Base-by-base conservation (phyloP, 805 yeast genomes). In the Isabelozyma gotoi region DNA sequence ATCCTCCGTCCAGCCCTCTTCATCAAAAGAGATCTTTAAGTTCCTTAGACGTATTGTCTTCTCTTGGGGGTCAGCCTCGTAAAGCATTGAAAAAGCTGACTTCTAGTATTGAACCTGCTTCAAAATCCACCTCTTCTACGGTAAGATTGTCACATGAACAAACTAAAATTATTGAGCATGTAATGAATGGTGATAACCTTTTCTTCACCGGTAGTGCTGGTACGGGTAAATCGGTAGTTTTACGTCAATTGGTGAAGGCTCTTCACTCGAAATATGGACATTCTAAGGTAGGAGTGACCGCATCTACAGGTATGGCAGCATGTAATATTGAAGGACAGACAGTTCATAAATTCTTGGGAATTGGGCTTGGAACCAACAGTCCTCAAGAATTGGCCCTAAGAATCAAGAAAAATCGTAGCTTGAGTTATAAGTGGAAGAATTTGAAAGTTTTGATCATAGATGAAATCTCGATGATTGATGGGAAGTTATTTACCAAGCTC, bases 251-350 rank as follows among this genome's bases (percentile, higher is more conserved):
- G 19, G 89, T 94, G 16, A 57, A 66, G 15, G 71, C 74, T 19
- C 64, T 89, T 39, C 63, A 64, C 15, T 47, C 53, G 1, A 67
- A 74, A 36, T 73, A 79, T 58, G 70, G 74, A 1, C 43, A 51
- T 10, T 68, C 72, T 2, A 56, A 61, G 1, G 88, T 94, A 3
- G 96, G 95, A 0, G 81, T 94, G 3, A 89, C 98, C 0, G 99
- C 99, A 0, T 87, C 97, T 0, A 94, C 99, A 0, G 99, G 99
- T 1, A 69, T 94, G 48, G 99, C 99, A 0, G 99, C 97, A 0
- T 85, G 89, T 34, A 89, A 90, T 55, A 86, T 94, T 53, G 96
- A 95, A 2, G 99, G 99, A 18, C 79, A 77, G 21, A 94, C 99
- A 0, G 71, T 94, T 20, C 96, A 92, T 62, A 75, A 86, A 55